Conservation (phyloP, 2,329 filamentous ascomycete species). For the Aspergillus tamarii region DNA sequence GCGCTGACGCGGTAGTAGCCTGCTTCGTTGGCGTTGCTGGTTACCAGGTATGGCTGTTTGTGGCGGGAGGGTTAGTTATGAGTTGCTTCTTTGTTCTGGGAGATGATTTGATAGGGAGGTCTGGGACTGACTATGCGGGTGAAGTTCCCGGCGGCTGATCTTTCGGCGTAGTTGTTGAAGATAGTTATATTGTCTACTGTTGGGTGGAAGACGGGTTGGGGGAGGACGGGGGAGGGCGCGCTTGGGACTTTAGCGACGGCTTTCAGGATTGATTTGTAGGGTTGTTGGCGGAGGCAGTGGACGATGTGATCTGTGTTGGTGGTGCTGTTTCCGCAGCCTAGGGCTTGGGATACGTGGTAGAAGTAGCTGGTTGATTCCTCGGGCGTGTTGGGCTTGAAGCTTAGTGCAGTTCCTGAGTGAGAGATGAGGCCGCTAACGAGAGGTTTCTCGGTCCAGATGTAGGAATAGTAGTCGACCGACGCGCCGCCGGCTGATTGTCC, state of each 20-base stretch:
- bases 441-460: constrained; percentile 40
- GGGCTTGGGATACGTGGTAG: constrained; percentile 43
- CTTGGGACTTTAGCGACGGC: constrained; percentile 42
- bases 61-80: not conserved
- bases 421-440: constrained; percentile 43
- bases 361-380: constrained; percentile 45
- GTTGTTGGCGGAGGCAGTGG: constrained; percentile 42
- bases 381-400: constrained; percentile 47
- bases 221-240: constrained; percentile 32
- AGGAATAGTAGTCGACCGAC: constrained; percentile 34
- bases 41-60: constrained; percentile 44
- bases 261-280: constrained; percentile 41
- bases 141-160: constrained; percentile 42
- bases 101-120: too few relatives aligned
- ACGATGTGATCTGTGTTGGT: constrained; percentile 33
- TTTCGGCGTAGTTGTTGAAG: constrained; percentile 45
- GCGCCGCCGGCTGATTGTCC: constrained; percentile 50
- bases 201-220: constrained; percentile 45
- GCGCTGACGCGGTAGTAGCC: constrained; percentile 53
- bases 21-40: constrained; percentile 52
- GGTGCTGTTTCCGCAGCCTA: constrained; percentile 41
- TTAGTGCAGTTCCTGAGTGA: constrained; percentile 44
- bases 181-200: constrained; percentile 45
- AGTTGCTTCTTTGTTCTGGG: too few relatives aligned
- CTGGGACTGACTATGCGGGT: constrained; percentile 18